These are phyloP conservation scores for Colletotrichum sp. DNA, from an alignment of 2,329 filamentous ascomycete genomes.

Conservation along the genomic window DNA sequence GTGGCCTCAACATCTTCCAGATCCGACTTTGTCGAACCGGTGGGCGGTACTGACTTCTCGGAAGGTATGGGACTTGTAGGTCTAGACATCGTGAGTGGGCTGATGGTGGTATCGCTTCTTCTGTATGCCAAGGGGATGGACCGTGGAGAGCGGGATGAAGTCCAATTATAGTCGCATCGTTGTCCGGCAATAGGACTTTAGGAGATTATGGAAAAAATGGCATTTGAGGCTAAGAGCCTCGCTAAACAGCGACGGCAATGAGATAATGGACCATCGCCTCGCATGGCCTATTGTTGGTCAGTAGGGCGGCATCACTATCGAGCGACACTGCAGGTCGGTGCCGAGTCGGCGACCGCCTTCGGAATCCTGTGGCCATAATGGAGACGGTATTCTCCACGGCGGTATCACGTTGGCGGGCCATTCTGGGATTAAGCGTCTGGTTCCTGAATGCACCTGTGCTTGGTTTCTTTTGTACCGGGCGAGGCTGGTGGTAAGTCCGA, in stretches of 20 bases:
- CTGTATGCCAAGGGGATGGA: not conserved
- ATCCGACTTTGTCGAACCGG: not conserved
- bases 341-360: slow-evolving; percentile 5
- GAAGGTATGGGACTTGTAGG: not conserved
- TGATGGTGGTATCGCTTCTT: not conserved
- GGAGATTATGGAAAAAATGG: not conserved
- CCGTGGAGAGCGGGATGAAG: not conserved
- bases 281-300: not conserved
- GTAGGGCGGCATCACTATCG: not conserved
- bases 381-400: not conserved
- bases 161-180: not conserved
- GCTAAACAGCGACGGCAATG: not conserved
- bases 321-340: not conserved
- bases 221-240: not conserved
- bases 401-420: not conserved
- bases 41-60: not conserved
- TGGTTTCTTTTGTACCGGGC: not conserved
- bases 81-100: not conserved
- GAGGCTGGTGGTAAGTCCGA: not conserved
- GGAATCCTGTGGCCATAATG: not conserved
- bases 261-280: not conserved
- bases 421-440: not conserved
- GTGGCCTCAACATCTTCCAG: slow-evolving; percentile 3
- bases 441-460: not conserved
- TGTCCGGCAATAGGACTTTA: not conserved